phyloP scores from a whole-genome alignment of 768 basidiomycete genomes.

The Cubamyces lactineus region DNA sequence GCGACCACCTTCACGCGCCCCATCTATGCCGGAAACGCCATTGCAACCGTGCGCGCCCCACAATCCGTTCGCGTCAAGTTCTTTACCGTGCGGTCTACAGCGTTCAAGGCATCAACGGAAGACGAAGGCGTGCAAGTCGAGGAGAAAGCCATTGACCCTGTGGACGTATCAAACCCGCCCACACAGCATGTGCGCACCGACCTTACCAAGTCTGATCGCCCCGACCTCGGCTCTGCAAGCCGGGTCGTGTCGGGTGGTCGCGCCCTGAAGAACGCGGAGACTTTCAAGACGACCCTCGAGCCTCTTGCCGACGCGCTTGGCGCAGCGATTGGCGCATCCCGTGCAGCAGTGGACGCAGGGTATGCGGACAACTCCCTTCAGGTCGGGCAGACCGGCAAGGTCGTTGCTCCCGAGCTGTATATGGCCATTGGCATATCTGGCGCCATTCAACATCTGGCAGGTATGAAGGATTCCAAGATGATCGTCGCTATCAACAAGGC shows the following conservation, averaged over 20 bases:
- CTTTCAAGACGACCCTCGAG: constrained; percentile 83
- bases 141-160: constrained; percentile 63
- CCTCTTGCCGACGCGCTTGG: constrained; percentile 93
- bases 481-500: constrained; percentile 99
- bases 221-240: constrained; percentile 85
- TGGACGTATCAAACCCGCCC: constrained; percentile 57
- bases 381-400: constrained; percentile 99
- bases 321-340: constrained; percentile 96
- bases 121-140: constrained; percentile 60
- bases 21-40: constrained; percentile 98
- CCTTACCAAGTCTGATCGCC: constrained; percentile 88
- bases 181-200: constrained; percentile 73
- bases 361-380: constrained; percentile 98
- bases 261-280: constrained; percentile 92
- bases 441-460: constrained; percentile 97
- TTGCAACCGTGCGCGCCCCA: constrained; percentile 84
- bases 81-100: constrained; percentile 92
- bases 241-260: constrained; percentile 94
- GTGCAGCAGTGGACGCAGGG: constrained; percentile 97
- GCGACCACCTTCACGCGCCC: constrained; percentile 88
- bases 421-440: constrained; percentile 97
- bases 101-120: constrained; percentile 70
- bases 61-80: constrained; percentile 85
- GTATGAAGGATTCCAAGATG: constrained; percentile 99
- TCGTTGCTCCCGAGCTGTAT: constrained; percentile 96